Conservation (phyloP, 257 asterid species). For the Capsicum rhomboideum region DNA sequence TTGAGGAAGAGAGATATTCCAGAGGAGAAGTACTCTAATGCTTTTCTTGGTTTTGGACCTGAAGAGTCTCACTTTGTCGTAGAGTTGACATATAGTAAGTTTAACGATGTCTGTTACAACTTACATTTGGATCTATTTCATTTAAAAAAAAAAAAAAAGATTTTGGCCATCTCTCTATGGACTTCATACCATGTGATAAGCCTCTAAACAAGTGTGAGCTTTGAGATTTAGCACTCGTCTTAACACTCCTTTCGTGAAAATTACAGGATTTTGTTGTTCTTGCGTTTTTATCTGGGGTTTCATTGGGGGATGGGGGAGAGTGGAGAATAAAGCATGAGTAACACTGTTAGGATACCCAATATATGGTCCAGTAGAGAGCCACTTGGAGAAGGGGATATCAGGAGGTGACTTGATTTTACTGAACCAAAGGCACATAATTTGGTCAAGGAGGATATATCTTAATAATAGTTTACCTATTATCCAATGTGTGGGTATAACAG, state of each 20-base stretch:
- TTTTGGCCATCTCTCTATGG: not conserved
- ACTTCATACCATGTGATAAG: not conserved
- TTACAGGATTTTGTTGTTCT: not conserved
- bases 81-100: conserved; percentile 94
- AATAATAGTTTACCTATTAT: not conserved
- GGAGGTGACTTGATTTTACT: not conserved
- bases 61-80: conserved; percentile 85
- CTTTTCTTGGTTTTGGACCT: conserved; percentile 98
- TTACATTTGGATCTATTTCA: not conserved
- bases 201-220: not conserved
- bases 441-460: not conserved
- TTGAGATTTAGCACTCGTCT: not conserved
- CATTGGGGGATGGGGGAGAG: not conserved
- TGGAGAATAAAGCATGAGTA: not conserved
- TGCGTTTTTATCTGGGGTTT: not conserved
- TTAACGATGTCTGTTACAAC: not conserved
- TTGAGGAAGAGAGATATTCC: conserved; percentile 90
- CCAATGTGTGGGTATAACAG: too few relatives aligned
- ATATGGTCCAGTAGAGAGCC: not conserved
- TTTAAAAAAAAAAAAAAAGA: not conserved
- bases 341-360: not conserved
- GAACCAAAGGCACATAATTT: not conserved
- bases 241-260: not conserved
- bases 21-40: conserved; percentile 88
- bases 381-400: not conserved